Evolutionary conservation across 1,139 yeast species (phyloP).

Genomic region (Spencermartinsiella ligniputridi): DNA sequence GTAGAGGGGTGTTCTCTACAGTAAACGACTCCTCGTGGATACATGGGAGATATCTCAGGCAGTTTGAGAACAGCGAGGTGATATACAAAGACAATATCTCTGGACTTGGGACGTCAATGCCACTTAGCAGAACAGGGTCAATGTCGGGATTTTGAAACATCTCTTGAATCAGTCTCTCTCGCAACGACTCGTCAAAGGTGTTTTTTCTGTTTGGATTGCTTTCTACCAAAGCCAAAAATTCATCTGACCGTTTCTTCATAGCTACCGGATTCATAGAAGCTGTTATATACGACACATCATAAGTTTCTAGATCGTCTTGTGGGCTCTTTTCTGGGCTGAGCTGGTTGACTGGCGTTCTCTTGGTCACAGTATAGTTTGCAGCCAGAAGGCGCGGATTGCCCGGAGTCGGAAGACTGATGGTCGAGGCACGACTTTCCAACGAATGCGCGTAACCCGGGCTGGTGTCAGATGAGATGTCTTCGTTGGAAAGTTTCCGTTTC

Average conservation of each 20-base stretch:
- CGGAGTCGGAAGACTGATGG: neutral
- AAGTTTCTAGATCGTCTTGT: neutral
- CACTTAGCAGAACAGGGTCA: neutral
- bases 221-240: neutral
- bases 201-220: neutral
- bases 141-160: neutral
- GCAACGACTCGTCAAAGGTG: neutral
- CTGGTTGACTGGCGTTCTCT: neutral
- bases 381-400: neutral
- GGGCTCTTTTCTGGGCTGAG: neutral
- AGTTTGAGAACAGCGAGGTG: neutral
- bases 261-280: neutral
- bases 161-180: neutral
- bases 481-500: neutral
- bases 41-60: constrained; percentile 1
- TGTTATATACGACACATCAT: neutral
- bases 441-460: neutral
- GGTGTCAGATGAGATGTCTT: neutral
- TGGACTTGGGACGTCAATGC: neutral
- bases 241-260: neutral
- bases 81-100: neutral
- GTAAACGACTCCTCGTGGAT: constrained; percentile 1
- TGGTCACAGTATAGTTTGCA: neutral
- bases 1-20: neutral
- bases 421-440: neutral